Base-by-base conservation (phyloP, 805 yeast genomes). In the Myxozyma udenii region DNA sequence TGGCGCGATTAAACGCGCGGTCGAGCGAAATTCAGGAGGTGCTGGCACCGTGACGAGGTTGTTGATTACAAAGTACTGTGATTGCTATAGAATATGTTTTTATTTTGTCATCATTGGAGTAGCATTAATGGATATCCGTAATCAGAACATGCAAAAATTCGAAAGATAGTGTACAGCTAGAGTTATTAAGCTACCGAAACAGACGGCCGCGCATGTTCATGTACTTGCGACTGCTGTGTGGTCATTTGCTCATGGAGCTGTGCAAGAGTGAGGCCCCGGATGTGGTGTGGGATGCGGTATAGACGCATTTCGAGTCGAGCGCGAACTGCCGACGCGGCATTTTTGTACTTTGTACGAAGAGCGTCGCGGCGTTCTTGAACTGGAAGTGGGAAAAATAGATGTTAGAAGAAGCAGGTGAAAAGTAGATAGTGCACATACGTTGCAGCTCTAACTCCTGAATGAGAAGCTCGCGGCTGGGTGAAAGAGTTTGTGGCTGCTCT, bases 1-100 rank as follows among this genome's bases (percentile, higher is more conserved):
- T 40, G 26, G 49, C 66, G 77, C 74, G 57, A 67, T 83, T 47
- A 81, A 85, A 87, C 72, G n/a, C 25, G 3, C 7, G 24, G n/a
- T 19, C 50, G 7, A 32, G 19, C 32, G 35, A 16, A 36, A 51
- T 4, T 32, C 45, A 6, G 24, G 38, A 32, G 9, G 11, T 18
- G 12, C n/a, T n/a, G 23, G 39, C n/a, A 9, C 25, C 37, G n/a
- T 38, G 14, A n/a, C 5, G 28, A 4, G 12, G 12, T 30, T 21
- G 11, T 22, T 12, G 16, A n/a, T 24, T 18, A 19, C 38, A 18
- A 24, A 3, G 38, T 39, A 21, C 14, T 7, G 5, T 6, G 3
- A 30, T 43, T 24, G 12, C 28, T 16, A 9, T 9, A 28, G 33
- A 9, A 9, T 28, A 9, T 28, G 33, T 28, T 28, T 28, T 28